These are phyloP conservation scores for Nemania sp. DNA, from an alignment of 2,329 filamentous ascomycete genomes.

Conservation along the genomic window DNA sequence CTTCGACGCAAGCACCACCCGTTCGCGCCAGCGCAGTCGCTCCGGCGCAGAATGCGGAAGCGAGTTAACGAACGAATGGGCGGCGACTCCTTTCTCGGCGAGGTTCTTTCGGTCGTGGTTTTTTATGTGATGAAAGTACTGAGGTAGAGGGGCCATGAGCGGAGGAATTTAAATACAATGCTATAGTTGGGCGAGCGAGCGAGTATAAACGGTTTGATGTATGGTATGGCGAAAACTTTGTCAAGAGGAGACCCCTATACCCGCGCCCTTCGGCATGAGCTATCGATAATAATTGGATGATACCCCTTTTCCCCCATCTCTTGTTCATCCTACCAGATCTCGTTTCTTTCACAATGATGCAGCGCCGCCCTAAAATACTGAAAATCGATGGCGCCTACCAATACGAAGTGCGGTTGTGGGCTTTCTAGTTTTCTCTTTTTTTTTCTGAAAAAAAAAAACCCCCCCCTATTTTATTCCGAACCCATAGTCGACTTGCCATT, in stretches of 20 bases:
- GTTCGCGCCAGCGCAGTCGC: background rate
- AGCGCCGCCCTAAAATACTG: background rate
- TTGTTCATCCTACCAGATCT: constrained; percentile 23
- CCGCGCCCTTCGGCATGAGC: constrained; percentile 12
- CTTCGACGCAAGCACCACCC: background rate
- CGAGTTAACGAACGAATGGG: background rate
- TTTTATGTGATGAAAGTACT: background rate
- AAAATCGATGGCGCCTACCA: too few relatives aligned
- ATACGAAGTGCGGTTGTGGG: too few relatives aligned
- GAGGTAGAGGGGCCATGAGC: background rate
- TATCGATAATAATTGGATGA: constrained; percentile 24
- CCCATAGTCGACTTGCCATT: too few relatives aligned
- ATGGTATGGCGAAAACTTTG: background rate
- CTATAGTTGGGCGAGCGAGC: background rate
- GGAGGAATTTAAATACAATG: too few relatives aligned
- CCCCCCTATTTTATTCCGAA: too few relatives aligned
- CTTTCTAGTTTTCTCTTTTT: too few relatives aligned
- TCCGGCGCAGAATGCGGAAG: background rate
- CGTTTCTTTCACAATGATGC: constrained; percentile 29
- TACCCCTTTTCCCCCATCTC: constrained; percentile 12
- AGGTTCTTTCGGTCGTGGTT: background rate
- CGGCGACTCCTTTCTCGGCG: background rate
- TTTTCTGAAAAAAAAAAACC: too few relatives aligned
- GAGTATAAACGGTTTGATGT: background rate
- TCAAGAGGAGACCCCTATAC: constrained; percentile 9